Base-by-base conservation (phyloP, 768 basidiomycete genomes). In the Lactarius psammicola region DNA sequence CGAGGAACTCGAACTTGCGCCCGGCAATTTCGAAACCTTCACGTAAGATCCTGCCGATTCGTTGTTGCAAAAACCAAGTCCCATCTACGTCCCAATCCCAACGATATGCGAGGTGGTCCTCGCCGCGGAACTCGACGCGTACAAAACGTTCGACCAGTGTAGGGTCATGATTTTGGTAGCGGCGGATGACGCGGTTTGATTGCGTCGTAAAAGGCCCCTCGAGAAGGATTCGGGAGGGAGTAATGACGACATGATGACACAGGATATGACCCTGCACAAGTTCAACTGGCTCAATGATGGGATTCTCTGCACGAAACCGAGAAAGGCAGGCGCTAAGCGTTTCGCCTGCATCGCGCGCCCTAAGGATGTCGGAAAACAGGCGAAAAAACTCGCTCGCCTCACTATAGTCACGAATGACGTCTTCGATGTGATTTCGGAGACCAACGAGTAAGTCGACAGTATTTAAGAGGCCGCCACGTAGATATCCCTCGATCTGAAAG, bases 91-190 rank as follows among this genome's bases (percentile, higher is more conserved):
- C 83, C 7, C 84, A 79, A 63, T 84, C 83, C 89, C 89, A 90
- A 15, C 85, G 82, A 67, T 88, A 89, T 56, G 84, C 81, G n/a
- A 89, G 78, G 49, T 81, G 80, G 70, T 94, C 89, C 76, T 95
- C 93, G 61, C 94, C 93, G 6, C 88, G 83, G 71, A 95, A 92
- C 70, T 90, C 87, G 38, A 94, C 92, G 17, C 93, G 86, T 40
- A 95, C 73, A 72, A 95, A 95, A 71, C 85, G 78, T 30, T 89
- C 83, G 54, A 87, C 80, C 64, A 82, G 84, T 1, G 80, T 80
- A 51, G 76, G 72, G 53, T 56, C 30, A 20, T 44, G 63, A 15
- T 51, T 44, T 17, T 62, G 60, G 62, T 86, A 94, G 65, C 80
- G 76, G 6, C 93, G 86, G 68, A 95, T 86, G 58, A 94, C 84